Evolutionary conservation across 495 filamentous ascomycete genomes (phyloP).

Genomic region (Echria macrotheca): DNA sequence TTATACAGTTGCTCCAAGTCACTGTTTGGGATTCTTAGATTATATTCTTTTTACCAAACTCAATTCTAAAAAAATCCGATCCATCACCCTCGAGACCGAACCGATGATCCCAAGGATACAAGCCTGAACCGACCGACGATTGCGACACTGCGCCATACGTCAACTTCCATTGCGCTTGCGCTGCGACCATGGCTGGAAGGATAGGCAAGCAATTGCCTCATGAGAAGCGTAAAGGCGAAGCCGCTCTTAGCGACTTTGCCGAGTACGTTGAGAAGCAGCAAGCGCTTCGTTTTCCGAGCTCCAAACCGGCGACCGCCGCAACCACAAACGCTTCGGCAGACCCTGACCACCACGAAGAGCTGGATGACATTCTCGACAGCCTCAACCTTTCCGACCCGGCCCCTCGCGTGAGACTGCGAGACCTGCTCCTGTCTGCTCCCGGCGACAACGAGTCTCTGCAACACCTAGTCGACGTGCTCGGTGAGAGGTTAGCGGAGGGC

Average conservation of each 20-base stretch:
- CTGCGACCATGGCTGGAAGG: slow-evolving; percentile 49
- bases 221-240: slow-evolving; percentile 80
- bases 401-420: slow-evolving; percentile 61
- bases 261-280: slow-evolving; percentile 97
- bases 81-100: background rate
- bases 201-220: slow-evolving; percentile 58
- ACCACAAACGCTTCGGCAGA: slow-evolving; percentile 25
- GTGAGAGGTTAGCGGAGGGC: slow-evolving; percentile 71
- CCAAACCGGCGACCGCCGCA: slow-evolving; percentile 25
- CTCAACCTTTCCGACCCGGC: slow-evolving; percentile 75
- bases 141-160: no score
- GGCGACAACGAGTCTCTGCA: slow-evolving; percentile 52
- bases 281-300: slow-evolving; percentile 49
- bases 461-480: slow-evolving; percentile 58
- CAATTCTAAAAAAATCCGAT: background rate
- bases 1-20: no score
- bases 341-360: slow-evolving; percentile 73
- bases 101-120: slow-evolving; percentile 20
- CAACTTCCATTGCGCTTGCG: background rate
- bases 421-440: slow-evolving; percentile 62
- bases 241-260: slow-evolving; percentile 91
- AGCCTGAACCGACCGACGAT: no score
- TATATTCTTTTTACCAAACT: no score
- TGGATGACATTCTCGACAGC: slow-evolving; percentile 81
- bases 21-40: no score